Conservation (phyloP, 441 rosid genomes). For the Hura crepitans region DNA sequence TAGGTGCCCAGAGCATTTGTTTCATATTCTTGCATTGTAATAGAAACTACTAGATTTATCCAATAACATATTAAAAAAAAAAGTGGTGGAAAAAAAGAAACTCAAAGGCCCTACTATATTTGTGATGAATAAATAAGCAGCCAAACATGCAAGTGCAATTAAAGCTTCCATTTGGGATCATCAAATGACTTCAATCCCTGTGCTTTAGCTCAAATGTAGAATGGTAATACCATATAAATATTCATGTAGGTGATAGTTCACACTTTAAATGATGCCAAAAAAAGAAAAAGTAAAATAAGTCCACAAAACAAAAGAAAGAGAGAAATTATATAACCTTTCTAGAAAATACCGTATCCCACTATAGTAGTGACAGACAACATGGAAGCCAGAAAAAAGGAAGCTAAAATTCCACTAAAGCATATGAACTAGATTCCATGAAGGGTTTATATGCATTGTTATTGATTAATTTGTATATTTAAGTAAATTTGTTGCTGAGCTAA, state of each 20-base stretch:
- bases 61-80: neutral
- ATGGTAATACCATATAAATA: neutral
- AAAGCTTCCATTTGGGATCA: neutral
- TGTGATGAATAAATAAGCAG: neutral
- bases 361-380: neutral
- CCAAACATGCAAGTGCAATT: constrained; percentile 2
- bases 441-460: neutral
- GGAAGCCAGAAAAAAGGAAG: neutral
- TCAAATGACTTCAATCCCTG: neutral
- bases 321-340: neutral
- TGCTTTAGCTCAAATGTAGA: neutral
- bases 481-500: neutral
- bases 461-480: neutral
- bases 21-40: neutral
- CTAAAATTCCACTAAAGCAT: neutral
- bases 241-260: constrained; percentile 9
- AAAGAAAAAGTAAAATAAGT: neutral
- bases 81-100: neutral
- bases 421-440: neutral
- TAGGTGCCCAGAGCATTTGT: neutral
- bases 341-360: neutral
- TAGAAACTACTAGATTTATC: neutral
- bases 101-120: neutral
- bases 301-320: neutral
- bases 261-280: neutral